Evolutionary conservation across 371 early-diverging fungal genomes (phyloP), one percentile per base, ranked within the genome.

Genomic region (Mucor circinelloides): DNA sequence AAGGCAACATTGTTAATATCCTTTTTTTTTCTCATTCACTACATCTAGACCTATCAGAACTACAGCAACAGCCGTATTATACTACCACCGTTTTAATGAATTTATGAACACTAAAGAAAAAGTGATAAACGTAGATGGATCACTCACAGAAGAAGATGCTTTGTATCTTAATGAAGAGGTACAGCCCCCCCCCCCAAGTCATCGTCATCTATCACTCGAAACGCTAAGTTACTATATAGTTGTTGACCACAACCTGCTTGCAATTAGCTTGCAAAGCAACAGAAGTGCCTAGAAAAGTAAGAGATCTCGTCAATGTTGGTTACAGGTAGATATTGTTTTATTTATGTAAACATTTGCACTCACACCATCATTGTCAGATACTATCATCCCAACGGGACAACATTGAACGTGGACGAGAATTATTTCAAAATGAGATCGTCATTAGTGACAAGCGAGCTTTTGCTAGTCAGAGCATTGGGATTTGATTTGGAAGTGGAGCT

Each of bases 241-340:
- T 85, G 19, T 64, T 84, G 50, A 77, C 80, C 12, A 78, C 76
- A n/a, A 81, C 87, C 5, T 85, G 85, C 56, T 56, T 87, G 34
- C 81, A 81, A 64, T 71, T 87, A 27, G 86, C 88, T 8, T 82
- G 85, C 44, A 87, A 87, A 75, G 72, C 79, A 31, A 85, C 82
- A 8, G 88, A 87, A 59, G 77, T 78, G 5, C 80, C 81, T 19
- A 73, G 86, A 36, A 87, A 87, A 72, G 77, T 87, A 38, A 76
- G 88, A 34, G 88, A 87, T 72, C 40, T 87, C 9, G 81, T 87
- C 56, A 87, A 87, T 68, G 86, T 85, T 21, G 78, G 84, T 2
- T 84, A 84, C 60, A 66, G 83, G 83, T 76, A 70, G 38, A 65
- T 28, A 13, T 3, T 27, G 32, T 17, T 17, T 3, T 36, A 13